Evolutionary conservation across 768 basidiomycete species (phyloP), one percentile per base, ranked within the genome.

Genomic region (Myochromella boudieri): DNA sequence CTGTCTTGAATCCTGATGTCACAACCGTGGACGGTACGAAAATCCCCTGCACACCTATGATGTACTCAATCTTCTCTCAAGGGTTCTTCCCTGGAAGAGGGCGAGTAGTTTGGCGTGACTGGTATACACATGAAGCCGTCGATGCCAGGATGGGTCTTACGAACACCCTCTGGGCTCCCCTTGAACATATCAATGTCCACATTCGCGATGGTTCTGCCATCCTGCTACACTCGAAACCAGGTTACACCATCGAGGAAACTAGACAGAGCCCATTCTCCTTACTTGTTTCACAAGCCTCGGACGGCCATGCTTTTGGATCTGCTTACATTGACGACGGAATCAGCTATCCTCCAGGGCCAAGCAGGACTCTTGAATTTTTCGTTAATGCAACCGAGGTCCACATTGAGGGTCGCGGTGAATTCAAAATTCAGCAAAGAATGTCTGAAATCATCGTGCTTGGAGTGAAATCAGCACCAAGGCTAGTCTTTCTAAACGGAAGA

Each of bases 181-280:
- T 91, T 2, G 75, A 82, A 14, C 82, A 87, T 57, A 89, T 91
- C 64, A 84, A 84, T 49, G 82, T 89, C 20, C 86, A 89, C 59
- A 63, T 91, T 47, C 79, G 87, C n/a, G 80, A 82, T 46, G 80
- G 82, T 20, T 73, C 84, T 14, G 80, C 80, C 24, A 61, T 91
- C 9, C 74, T 90, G 15, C 60, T 87, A 31, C 80, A 90, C 58
- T 66, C 76, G 8, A 50, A 71, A 42, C 84, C 87, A 7, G 81
- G 64, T 1, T 87, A 88, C 62, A 91, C 86, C 1, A 75, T 80
- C 52, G 72, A 76, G 43, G 85, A 85, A 60, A 88, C 87, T 0
- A 73, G 76, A 3, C 63, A 75, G 33, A 77, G 78, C 0, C 80
- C 84, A 0, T 89, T 78, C 62, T 70, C 77, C 8, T 68, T 91